Conservation (phyloP, 2,329 filamentous ascomycete species). For the Penicillium aurantiogriseum region DNA sequence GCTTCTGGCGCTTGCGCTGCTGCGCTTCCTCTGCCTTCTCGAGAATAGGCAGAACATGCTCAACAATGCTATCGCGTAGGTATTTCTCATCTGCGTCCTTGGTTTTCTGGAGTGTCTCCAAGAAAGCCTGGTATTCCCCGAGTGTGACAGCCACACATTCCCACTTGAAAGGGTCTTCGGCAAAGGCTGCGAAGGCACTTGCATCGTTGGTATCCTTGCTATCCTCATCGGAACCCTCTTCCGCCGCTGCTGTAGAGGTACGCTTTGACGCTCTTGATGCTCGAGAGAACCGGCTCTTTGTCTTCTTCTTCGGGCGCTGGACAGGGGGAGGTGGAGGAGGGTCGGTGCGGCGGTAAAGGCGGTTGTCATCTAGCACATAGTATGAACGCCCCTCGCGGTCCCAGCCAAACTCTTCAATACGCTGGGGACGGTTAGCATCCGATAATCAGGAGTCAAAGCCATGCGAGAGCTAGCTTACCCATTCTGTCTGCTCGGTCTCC, state of each 20-base stretch:
- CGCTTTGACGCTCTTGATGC: slow-evolving; percentile 69
- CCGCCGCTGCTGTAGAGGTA: slow-evolving; percentile 42
- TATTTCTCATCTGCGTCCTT: slow-evolving; percentile 83
- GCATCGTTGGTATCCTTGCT: slow-evolving; percentile 32
- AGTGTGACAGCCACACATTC: slow-evolving; percentile 84
- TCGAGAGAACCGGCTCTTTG: slow-evolving; percentile 64
- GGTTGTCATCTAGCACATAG: slow-evolving; percentile 89
- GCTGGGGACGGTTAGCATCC: slow-evolving; percentile 35
- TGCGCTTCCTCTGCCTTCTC: slow-evolving; percentile 70
- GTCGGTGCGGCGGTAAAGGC: slow-evolving; percentile 85
- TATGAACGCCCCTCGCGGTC: slow-evolving; percentile 84
- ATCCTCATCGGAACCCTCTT: slow-evolving; percentile 47
- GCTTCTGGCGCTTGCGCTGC: slow-evolving; percentile 69
- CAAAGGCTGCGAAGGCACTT: slow-evolving; percentile 35
- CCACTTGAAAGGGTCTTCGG: slow-evolving; percentile 73
- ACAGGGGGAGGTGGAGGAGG: slow-evolving; percentile 57
- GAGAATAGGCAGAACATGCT: slow-evolving; percentile 79
- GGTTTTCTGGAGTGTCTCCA: slow-evolving; percentile 69
- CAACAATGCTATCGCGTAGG: slow-evolving; percentile 67
- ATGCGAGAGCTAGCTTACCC: slow-evolving; percentile 58
- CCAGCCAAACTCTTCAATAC: slow-evolving; percentile 63
- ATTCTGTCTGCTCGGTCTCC: slow-evolving; percentile 75
- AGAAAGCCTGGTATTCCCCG: slow-evolving; percentile 70
- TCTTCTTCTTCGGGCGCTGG: slow-evolving; percentile 59
- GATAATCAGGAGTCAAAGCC: neutral